Conservation (phyloP, 805 yeast species). For the Torulaspora franciscae region DNA sequence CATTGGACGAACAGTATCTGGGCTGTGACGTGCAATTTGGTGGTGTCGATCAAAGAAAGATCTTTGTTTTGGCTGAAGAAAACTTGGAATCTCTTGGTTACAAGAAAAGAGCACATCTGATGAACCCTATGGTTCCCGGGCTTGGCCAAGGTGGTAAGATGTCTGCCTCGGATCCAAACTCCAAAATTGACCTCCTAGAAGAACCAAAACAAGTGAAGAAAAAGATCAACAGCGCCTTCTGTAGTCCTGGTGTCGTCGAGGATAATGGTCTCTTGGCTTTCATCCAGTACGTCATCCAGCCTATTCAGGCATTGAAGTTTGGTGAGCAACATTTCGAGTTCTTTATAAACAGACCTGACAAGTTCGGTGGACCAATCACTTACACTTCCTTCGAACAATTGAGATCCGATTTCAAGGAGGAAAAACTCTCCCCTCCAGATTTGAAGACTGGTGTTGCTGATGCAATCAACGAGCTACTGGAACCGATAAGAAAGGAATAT, state of each 20-base stretch:
- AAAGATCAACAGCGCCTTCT: slow-evolving; percentile 87
- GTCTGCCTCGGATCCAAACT: slow-evolving; percentile 98
- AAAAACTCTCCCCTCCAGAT: slow-evolving; percentile 85
- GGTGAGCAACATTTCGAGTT: slow-evolving; percentile 59
- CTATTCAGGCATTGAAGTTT: slow-evolving; percentile 72
- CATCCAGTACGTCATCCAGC: slow-evolving; percentile 76
- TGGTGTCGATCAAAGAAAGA: slow-evolving; percentile 98
- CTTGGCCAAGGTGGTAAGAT: slow-evolving; percentile 95
- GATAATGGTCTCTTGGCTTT: slow-evolving; percentile 89
- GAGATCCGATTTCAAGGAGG: slow-evolving; percentile 65
- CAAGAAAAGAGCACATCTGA: slow-evolving; percentile 95
- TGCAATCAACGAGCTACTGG: slow-evolving; percentile 72
- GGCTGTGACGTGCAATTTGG: slow-evolving; percentile 94
- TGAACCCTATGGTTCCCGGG: slow-evolving; percentile 99
- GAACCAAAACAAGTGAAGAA: slow-evolving; percentile 83
- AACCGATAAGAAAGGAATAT: slow-evolving; percentile 75
- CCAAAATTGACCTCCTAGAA: slow-evolving; percentile 89
- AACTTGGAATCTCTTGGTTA: slow-evolving; percentile 80
- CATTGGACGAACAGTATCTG: slow-evolving; percentile 88
- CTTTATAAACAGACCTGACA: slow-evolving; percentile 84
- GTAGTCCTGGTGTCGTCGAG: slow-evolving; percentile 90
- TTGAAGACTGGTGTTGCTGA: slow-evolving; percentile 89
- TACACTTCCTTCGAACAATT: slow-evolving; percentile 64
- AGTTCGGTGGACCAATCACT: slow-evolving; percentile 89
- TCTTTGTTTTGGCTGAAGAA: slow-evolving; percentile 95